Conservation (phyloP, 129 eudicot genomes). For the Flaveria brownii region DNA sequence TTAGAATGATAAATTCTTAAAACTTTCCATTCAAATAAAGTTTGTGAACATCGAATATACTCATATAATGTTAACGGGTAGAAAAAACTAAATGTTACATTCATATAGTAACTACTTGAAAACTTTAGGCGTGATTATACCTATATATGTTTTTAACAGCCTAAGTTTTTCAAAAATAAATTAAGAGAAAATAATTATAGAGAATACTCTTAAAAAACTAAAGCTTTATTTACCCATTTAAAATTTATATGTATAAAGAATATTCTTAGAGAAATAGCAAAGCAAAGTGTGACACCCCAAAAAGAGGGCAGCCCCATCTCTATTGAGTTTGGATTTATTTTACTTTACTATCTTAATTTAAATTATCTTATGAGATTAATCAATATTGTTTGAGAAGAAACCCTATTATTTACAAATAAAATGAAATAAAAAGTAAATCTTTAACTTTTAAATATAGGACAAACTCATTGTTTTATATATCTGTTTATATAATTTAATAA, state of each 20-base stretch:
- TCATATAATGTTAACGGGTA: too few relatives aligned
- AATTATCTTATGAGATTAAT: background rate
- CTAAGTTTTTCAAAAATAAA: background rate
- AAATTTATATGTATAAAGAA: background rate
- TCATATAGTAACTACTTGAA: too few relatives aligned
- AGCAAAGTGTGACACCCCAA: constrained; percentile 23
- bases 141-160: background rate
- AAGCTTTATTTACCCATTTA: background rate
- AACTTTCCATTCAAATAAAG: too few relatives aligned
- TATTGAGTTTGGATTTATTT: background rate
- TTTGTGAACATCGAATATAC: too few relatives aligned
- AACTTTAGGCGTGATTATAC: background rate
- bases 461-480: too few relatives aligned
- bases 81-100: too few relatives aligned
- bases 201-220: background rate
- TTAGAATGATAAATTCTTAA: too few relatives aligned
- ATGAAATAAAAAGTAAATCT: too few relatives aligned
- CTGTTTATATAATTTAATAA: too few relatives aligned
- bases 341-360: background rate
- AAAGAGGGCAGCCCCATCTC: background rate
- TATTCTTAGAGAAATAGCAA: constrained; percentile 36
- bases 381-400: background rate
- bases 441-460: too few relatives aligned
- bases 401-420: background rate
- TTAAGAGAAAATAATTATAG: background rate